Base-by-base conservation (phyloP, 2,329 filamentous ascomycete species). In the Sclerotinia subarctica region DNA sequence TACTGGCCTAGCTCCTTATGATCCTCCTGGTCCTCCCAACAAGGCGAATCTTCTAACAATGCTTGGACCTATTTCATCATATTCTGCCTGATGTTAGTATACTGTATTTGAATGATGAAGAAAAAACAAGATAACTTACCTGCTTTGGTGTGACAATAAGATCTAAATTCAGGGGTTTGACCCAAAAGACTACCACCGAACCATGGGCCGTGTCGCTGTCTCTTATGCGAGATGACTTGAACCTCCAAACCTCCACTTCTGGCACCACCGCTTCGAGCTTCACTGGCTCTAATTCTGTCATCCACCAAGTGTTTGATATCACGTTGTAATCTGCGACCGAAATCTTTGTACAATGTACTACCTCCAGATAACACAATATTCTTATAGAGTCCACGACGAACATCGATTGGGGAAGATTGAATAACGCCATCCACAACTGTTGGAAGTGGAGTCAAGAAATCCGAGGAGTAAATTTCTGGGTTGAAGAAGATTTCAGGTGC, bases 401-500 rank as follows among this genome's bases (percentile, higher is more conserved):
- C 96, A 78, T 99, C 95, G 75, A 99, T 99, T 53, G 95, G 95
- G 46, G 94, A 97, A 68, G 93, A 94, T 81, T 99, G 95, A 75
- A 99, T 99, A 72, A 98, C 95, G 68, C 90, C 91, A 78, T 99
- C 95, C 70, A 99, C 96, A 63, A 99, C 95, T 63, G 87, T 91
- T 32, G 95, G 95, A 11, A 99, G 86, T 19, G 95, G 95, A 17
- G 95, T 99, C 73, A 99, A 83, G 84, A 99, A 99, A 79, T 99
- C 95, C 73, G 94, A 98, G 70, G 93, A 97, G 85, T 98, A 98
- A 77, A 99, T 99, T 82, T 99, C 95, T 42, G 95, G 95, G 81
- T 99, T 99, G 88, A 99, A 99, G 82, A 99, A 99, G 78, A 99
- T 99, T 80, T 99, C 95, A 32, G 96, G 96, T 2, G 95, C 95